phyloP scores from a whole-genome alignment of 2,329 filamentous ascomycete species.

The Talaromyces sp. region DNA sequence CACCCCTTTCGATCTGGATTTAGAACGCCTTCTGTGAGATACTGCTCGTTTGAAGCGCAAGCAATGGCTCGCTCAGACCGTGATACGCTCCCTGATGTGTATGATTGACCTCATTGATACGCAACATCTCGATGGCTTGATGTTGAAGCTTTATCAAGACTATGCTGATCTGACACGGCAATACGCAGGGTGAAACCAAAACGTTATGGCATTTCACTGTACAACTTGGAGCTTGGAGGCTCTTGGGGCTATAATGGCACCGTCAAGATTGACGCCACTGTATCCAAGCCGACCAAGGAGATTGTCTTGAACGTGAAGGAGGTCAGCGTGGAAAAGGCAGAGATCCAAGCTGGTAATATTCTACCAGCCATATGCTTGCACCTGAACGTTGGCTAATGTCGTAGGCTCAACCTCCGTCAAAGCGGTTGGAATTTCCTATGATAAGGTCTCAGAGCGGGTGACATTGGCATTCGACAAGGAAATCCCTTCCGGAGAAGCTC shows the following conservation, averaged over 20 bases:
- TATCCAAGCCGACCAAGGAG: constrained; percentile 69
- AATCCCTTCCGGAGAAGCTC: constrained; percentile 66
- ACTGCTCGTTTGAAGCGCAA: constrained; percentile 43
- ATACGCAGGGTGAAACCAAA: constrained; percentile 67
- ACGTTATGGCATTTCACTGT: constrained; percentile 82
- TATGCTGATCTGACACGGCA: constrained; percentile 17
- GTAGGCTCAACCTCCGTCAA: constrained; percentile 38
- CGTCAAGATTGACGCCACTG: constrained; percentile 74
- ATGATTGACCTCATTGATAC: constrained; percentile 26
- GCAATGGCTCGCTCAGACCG: constrained; percentile 46
- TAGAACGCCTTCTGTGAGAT: constrained; percentile 28
- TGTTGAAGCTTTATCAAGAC: not conserved
- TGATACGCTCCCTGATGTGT: constrained; percentile 48
- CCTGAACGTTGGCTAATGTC: not conserved
- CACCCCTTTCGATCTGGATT: constrained; percentile 22
- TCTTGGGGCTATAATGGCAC: constrained; percentile 81
- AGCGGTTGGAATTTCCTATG: constrained; percentile 70
- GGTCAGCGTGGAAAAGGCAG: constrained; percentile 68
- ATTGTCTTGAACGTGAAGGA: constrained; percentile 84
- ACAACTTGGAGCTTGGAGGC: constrained; percentile 69
- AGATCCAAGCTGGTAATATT: constrained; percentile 37
- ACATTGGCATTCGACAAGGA: constrained; percentile 74
- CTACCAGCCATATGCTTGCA: not conserved
- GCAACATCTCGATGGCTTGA: constrained; percentile 5
- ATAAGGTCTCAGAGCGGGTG: constrained; percentile 79